A percentile compares a stretch with the other conserved stretches of the same genome.
Conservation (phyloP, 495 filamentous ascomycete species). For the Aspergillus funiculosus region DNA sequence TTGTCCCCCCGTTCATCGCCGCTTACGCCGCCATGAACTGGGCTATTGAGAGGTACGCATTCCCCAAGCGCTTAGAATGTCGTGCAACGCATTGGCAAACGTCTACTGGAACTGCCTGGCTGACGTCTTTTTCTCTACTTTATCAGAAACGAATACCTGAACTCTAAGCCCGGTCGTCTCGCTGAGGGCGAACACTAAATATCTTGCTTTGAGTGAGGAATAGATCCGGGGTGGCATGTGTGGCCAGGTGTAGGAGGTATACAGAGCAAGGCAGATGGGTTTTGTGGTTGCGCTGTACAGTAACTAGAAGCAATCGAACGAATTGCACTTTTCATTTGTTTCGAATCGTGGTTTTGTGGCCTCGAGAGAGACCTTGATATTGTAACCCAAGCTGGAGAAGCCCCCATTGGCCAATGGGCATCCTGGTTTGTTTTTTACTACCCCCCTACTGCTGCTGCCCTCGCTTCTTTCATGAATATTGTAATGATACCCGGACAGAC, state of each 20-base stretch:
- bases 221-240: not conserved
- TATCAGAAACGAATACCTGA: slow-evolving; percentile 88
- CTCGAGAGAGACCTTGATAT: too few relatives aligned
- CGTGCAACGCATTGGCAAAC: not conserved
- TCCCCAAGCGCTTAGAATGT: not conserved
- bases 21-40: slow-evolving; percentile 79
- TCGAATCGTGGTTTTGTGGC: not conserved
- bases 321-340: slow-evolving; percentile 29
- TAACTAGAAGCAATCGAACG: slow-evolving; percentile 47
- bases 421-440: not conserved
- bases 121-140: slow-evolving; percentile 4
- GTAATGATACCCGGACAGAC: not conserved
- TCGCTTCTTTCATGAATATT: not conserved
- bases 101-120: not conserved
- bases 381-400: too few relatives aligned
- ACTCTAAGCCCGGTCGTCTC: slow-evolving; percentile 80
- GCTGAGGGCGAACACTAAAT: slow-evolving; percentile 39
- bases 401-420: too few relatives aligned
- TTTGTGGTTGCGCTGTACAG: slow-evolving; percentile 39
- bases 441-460: not conserved
- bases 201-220: slow-evolving; percentile 1
- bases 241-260: slow-evolving; percentile 2
- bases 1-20: slow-evolving; percentile 66
- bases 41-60: slow-evolving; percentile 72
- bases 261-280: slow-evolving; percentile 10